These are phyloP conservation scores for Lyophyllum decastes DNA, from an alignment of 768 basidiomycete species.

Conservation along the genomic window DNA sequence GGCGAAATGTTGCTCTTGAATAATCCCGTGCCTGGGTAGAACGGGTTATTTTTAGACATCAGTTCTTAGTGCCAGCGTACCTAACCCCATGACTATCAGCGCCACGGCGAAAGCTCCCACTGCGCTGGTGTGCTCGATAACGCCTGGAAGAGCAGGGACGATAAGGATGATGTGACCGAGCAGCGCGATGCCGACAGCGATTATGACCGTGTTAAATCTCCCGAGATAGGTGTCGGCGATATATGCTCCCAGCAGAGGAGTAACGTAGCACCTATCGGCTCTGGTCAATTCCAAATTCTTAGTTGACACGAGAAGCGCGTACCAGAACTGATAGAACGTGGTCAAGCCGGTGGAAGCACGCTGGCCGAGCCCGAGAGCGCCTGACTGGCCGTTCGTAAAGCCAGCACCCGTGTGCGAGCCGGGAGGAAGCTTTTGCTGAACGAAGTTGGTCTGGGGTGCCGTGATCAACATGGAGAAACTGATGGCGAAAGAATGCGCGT, in stretches of 20 bases:
- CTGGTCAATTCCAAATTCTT: neutral
- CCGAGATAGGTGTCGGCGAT: slow-evolving; percentile 75
- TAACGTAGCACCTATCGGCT: slow-evolving; percentile 55
- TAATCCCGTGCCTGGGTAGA: slow-evolving; percentile 70
- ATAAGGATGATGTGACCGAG: slow-evolving; percentile 69
- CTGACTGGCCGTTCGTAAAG: slow-evolving; percentile 54
- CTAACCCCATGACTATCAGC: slow-evolving; percentile 60
- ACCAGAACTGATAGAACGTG: slow-evolving; percentile 76
- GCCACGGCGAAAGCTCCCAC: slow-evolving; percentile 38
- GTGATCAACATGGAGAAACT: neutral
- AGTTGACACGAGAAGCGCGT: slow-evolving; percentile 7
- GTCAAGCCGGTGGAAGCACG: slow-evolving; percentile 71
- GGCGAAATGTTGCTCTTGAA: slow-evolving; percentile 83
- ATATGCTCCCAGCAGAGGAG: slow-evolving; percentile 70
- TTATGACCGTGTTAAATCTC: slow-evolving; percentile 72
- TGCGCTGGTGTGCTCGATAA: slow-evolving; percentile 25
- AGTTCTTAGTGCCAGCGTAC: slow-evolving; percentile 34
- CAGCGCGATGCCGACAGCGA: slow-evolving; percentile 59
- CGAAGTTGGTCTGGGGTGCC: slow-evolving; percentile 61
- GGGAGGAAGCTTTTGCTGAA: slow-evolving; percentile 67
- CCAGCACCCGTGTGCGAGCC: slow-evolving; percentile 70
- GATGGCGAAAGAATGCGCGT: neutral
- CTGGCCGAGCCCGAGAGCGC: slow-evolving; percentile 69
- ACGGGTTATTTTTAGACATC: slow-evolving; percentile 55
- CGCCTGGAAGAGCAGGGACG: slow-evolving; percentile 63